phyloP scores from a whole-genome alignment of 129 eudicot species.

The Flaveria robusta region DNA sequence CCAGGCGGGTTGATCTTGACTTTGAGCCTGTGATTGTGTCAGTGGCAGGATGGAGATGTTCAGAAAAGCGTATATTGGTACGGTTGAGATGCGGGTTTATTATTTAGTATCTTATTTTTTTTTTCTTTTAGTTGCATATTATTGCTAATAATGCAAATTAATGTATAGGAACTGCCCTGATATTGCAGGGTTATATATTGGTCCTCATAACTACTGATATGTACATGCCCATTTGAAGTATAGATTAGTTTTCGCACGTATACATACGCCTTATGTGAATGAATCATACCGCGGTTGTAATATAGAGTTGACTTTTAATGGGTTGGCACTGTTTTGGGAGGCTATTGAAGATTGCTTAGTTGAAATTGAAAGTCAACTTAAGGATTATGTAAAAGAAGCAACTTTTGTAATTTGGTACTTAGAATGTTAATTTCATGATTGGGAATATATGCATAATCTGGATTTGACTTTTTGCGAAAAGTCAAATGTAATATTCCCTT shows the following conservation, averaged over 20 bases:
- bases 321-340: neutral
- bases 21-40: neutral
- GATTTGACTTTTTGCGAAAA: neutral
- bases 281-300: neutral
- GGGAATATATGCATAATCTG: neutral
- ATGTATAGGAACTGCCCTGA: slow-evolving; percentile 6
- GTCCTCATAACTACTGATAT: neutral
- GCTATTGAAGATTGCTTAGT: neutral
- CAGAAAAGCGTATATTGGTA: neutral
- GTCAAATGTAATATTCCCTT: neutral
- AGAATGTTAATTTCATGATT: neutral
- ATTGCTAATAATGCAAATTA: slow-evolving; percentile 7
- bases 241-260: neutral
- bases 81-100: neutral
- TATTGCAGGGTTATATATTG: slow-evolving; percentile 11
- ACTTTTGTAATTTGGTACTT: neutral
- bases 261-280: neutral
- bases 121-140: neutral
- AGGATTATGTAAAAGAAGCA: neutral
- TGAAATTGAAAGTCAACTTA: neutral
- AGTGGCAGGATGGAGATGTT: neutral
- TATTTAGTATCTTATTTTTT: slow-evolving; percentile 8
- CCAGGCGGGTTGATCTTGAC: slow-evolving; percentile 1
- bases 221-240: neutral
- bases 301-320: slow-evolving; percentile 8